Percentiles rank a stretch among this genome's conserved stretches.
Evolutionary conservation across 768 basidiomycete genomes (phyloP).

Genomic region (Termitomyces sp.): DNA sequence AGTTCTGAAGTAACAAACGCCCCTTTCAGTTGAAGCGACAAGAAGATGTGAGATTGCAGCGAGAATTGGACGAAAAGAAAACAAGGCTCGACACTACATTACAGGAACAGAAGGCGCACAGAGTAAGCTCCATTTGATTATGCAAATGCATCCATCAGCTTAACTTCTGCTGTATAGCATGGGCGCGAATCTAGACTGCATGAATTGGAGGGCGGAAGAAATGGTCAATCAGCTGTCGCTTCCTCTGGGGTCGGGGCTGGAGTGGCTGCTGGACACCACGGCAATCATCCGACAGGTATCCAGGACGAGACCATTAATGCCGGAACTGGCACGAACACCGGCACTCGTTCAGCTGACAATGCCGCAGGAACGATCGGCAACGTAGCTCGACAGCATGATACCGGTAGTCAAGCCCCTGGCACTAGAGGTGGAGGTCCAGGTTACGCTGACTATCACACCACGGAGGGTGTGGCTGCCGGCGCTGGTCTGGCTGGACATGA

Average conservation of each 20-base stretch:
- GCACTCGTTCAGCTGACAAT: not conserved
- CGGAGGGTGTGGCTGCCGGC: not conserved
- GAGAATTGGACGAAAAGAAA: constrained; percentile 18
- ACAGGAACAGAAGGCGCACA: constrained; percentile 17
- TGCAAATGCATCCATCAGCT: not conserved
- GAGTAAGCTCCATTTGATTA: constrained; percentile 10
- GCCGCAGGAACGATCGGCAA: not conserved
- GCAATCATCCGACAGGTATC: not conserved
- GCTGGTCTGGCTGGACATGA: not conserved
- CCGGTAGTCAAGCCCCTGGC: not conserved
- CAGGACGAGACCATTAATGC: not conserved
- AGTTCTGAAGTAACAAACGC: not conserved
- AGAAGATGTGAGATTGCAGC: constrained; percentile 15
- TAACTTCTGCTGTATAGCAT: not conserved
- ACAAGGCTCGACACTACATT: constrained; percentile 17
- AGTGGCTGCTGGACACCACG: not conserved
- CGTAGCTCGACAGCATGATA: not conserved
- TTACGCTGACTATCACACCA: not conserved
- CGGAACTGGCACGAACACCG: not conserved
- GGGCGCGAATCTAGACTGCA: constrained; percentile 5
- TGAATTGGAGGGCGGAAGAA: not conserved
- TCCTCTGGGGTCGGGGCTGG: not conserved
- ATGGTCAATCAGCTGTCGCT: not conserved
- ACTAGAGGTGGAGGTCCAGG: not conserved
- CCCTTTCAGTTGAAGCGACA: constrained; percentile 10